Evolutionary conservation across 345 rosid species (phyloP).

Genomic region (Gossypium rotundifolium): DNA sequence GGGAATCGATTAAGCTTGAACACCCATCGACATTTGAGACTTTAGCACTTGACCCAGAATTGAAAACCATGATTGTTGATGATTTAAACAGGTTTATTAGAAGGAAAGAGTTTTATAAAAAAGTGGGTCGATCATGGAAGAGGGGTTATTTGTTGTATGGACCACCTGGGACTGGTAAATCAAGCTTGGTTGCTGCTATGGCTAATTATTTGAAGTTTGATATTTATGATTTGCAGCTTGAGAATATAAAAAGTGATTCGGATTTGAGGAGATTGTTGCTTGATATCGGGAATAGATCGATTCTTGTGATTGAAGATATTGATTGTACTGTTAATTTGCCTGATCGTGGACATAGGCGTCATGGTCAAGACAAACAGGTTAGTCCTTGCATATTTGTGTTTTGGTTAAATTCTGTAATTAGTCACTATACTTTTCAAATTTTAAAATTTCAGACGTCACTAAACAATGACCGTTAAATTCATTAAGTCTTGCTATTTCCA

Average conservation of each 20-base stretch:
- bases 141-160: conserved; percentile 51
- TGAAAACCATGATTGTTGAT: conserved; percentile 32
- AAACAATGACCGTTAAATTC: too few species aligned
- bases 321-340: conserved; percentile 29
- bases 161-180: conserved; percentile 61
- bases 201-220: conserved; percentile 56
- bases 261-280: conserved; percentile 36
- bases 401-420: too few species aligned
- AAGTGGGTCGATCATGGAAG: conserved; percentile 58
- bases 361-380: neutral
- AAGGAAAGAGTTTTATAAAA: conserved; percentile 44
- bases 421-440: too few species aligned
- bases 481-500: too few species aligned
- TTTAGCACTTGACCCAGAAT: conserved; percentile 33
- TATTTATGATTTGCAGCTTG: conserved; percentile 49
- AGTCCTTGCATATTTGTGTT: neutral
- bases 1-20: conserved; percentile 44
- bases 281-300: conserved; percentile 42
- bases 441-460: too few species aligned
- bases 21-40: conserved; percentile 53
- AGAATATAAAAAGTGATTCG: conserved; percentile 29
- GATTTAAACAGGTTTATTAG: conserved; percentile 46
- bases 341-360: neutral
- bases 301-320: conserved; percentile 51
- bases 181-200: conserved; percentile 55